Evolutionary conservation across 805 yeast genomes (phyloP).

Genomic region (Jamesozyma piceae): DNA sequence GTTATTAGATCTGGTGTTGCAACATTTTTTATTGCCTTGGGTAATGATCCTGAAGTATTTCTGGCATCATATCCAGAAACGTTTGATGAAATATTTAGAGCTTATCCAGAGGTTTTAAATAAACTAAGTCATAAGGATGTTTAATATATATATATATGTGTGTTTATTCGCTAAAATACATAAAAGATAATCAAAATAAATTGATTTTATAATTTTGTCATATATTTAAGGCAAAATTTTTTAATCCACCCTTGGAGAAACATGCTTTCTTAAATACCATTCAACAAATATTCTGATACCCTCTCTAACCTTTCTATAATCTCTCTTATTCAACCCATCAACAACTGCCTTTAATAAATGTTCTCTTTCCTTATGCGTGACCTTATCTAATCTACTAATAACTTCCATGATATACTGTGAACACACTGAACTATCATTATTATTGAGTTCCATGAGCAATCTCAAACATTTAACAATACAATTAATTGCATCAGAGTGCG

Average conservation of each 20-base stretch:
- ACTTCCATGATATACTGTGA: slow-evolving; percentile 52
- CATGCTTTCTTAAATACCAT: slow-evolving; percentile 76
- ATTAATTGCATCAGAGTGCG: slow-evolving; percentile 66
- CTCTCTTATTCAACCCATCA: slow-evolving; percentile 56
- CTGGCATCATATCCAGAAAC: slow-evolving; percentile 60
- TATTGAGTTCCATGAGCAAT: slow-evolving; percentile 39
- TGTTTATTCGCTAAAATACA: background rate
- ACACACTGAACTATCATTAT: slow-evolving; percentile 31
- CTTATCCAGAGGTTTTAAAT: slow-evolving; percentile 61
- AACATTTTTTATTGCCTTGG: slow-evolving; percentile 75
- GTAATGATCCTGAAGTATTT: slow-evolving; percentile 78
- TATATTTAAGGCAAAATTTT: too few relatives aligned
- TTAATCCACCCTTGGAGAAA: slow-evolving; percentile 36
- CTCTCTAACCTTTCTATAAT: slow-evolving; percentile 62
- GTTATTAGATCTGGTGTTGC: slow-evolving; percentile 75
- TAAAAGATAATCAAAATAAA: background rate
- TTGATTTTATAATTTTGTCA: too few relatives aligned
- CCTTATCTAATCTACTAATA: slow-evolving; percentile 40
- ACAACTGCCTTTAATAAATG: slow-evolving; percentile 50
- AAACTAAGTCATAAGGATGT: slow-evolving; percentile 35
- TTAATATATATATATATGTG: slow-evolving; percentile 5
- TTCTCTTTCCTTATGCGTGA: slow-evolving; percentile 56
- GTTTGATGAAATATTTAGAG: slow-evolving; percentile 53
- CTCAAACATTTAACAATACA: slow-evolving; percentile 55
- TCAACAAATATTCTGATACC: slow-evolving; percentile 67